Percentiles rank a stretch among this genome's conserved stretches.
Conservation (phyloP, 257 asterid species). For the Coffea eugenioides region DNA sequence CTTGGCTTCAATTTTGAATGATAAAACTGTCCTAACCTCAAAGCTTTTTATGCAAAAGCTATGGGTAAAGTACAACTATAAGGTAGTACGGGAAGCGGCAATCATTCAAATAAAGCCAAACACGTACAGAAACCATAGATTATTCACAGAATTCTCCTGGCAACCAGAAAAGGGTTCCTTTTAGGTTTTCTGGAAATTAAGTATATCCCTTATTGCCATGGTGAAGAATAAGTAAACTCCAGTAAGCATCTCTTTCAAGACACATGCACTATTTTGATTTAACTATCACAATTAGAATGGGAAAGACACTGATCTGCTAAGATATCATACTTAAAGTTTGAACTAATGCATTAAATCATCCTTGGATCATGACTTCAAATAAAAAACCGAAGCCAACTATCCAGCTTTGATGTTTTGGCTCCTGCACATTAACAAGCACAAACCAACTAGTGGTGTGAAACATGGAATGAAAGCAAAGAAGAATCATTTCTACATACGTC, state of each 20-base stretch:
- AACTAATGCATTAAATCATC: neutral
- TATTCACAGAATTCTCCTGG: neutral
- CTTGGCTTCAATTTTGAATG: neutral
- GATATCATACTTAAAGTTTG: neutral
- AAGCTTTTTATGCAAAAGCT: neutral
- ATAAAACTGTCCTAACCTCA: neutral
- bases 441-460: neutral
- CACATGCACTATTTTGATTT: no score
- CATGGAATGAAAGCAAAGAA: constrained; percentile 1
- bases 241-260: neutral
- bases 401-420: neutral
- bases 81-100: neutral
- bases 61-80: neutral
- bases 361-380: neutral
- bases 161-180: neutral
- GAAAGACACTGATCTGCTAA: neutral
- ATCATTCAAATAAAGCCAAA: neutral
- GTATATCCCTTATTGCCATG: neutral
- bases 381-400: neutral
- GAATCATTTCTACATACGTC: constrained; percentile 67
- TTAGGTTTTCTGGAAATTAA: neutral
- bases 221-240: neutral
- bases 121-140: neutral
- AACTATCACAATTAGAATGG: neutral
- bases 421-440: neutral